phyloP scores from a whole-genome alignment of 225 moss, liverwort and hornwort species.

The Bryoerythrophyllum caledonicum region DNA sequence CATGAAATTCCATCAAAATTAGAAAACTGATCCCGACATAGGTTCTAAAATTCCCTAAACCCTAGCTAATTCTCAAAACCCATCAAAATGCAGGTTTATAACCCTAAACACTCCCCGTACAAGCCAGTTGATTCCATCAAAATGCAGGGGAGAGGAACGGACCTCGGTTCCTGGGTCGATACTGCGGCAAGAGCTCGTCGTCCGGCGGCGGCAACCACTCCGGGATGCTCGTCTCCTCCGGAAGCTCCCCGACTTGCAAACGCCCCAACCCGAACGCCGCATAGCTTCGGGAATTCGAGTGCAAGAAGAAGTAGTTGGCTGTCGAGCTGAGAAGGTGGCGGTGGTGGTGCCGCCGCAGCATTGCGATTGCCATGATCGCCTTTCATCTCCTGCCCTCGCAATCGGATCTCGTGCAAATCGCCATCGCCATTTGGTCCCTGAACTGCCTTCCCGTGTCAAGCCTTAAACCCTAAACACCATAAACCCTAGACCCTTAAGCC shows the following conservation, averaged over 20 bases:
- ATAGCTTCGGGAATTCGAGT: slow-evolving; percentile 21
- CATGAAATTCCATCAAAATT: too few species aligned
- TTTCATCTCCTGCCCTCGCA: neutral
- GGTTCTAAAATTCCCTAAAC: too few species aligned
- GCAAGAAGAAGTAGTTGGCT: neutral
- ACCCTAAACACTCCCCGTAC: neutral
- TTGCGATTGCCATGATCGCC: slow-evolving; percentile 14
- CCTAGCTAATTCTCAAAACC: too few species aligned
- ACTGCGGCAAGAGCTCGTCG: slow-evolving; percentile 28
- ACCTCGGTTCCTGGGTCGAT: slow-evolving; percentile 34
- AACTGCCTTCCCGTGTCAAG: too few species aligned
- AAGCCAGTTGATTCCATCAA: neutral
- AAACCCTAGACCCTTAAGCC: neutral
- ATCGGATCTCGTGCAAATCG: neutral
- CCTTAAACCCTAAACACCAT: neutral
- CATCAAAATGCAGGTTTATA: too few species aligned
- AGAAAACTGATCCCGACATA: too few species aligned
- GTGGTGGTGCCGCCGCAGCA: slow-evolving; percentile 17
- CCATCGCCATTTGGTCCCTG: neutral
- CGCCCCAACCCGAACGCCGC: slow-evolving; percentile 43
- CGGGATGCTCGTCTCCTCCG: neutral
- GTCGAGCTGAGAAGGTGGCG: neutral
- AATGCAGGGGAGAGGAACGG: slow-evolving; percentile 4
- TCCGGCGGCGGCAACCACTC: slow-evolving; percentile 49
- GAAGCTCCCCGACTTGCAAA: slow-evolving; percentile 53